These are phyloP conservation scores for Ustilago lituana DNA, from an alignment of 1,284 basidiomycete genomes.

Conservation along the genomic window DNA sequence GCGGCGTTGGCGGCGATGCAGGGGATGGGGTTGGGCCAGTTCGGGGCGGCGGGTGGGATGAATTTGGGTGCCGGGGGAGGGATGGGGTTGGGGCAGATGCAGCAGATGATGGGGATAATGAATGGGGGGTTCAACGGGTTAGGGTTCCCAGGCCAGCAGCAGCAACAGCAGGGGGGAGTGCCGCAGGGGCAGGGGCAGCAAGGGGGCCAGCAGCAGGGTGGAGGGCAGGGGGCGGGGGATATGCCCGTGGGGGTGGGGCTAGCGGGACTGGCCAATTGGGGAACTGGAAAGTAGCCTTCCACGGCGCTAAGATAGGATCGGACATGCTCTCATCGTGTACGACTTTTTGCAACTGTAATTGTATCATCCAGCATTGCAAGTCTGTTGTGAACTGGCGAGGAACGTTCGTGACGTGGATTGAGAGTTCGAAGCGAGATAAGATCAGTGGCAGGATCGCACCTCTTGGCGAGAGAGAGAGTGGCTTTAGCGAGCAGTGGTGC, in stretches of 20 bases:
- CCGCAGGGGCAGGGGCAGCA: slow-evolving; percentile 24
- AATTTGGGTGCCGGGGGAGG: slow-evolving; percentile 13
- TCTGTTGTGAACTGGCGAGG: too few species aligned
- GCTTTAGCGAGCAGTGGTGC: slow-evolving; percentile 46
- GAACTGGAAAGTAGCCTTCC: slow-evolving; percentile 23
- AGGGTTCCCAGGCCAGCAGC: too few species aligned
- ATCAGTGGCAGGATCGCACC: too few species aligned
- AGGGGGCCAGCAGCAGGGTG: slow-evolving; percentile 13
- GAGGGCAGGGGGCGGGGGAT: slow-evolving; percentile 14
- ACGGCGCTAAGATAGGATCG: not conserved
- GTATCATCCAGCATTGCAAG: not conserved
- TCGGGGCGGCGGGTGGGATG: slow-evolving; percentile 11
- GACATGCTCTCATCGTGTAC: too few species aligned
- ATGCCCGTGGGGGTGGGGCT: slow-evolving; percentile 46
- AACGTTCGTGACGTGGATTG: not conserved
- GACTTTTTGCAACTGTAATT: slow-evolving; percentile 16
- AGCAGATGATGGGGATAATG: slow-evolving; percentile 50
- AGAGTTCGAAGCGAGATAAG: too few species aligned
- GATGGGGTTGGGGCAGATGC: slow-evolving; percentile 22
- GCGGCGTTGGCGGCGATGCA: slow-evolving; percentile 37
- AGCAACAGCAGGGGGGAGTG: slow-evolving; percentile 14
- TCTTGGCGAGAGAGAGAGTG: too few species aligned
- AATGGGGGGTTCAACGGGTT: slow-evolving; percentile 16
- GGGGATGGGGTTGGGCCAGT: slow-evolving; percentile 28
- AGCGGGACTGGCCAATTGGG: slow-evolving; percentile 44